Evolutionary conservation across 192 early-diverging fungal genomes (phyloP).

Genomic region (Backusella westeae): DNA sequence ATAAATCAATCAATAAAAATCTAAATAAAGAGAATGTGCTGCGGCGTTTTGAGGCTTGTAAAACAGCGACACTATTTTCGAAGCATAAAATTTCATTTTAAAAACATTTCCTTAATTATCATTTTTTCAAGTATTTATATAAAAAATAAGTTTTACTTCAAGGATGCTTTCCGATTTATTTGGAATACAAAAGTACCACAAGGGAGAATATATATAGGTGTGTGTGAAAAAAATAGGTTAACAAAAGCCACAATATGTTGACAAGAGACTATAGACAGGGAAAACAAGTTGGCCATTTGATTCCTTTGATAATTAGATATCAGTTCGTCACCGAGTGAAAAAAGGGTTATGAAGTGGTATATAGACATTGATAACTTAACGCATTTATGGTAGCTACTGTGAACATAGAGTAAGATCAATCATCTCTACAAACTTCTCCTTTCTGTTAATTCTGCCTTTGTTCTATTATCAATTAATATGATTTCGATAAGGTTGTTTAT

Average conservation of each 20-base stretch:
- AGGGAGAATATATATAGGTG: too few species aligned
- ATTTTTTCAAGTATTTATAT: not conserved
- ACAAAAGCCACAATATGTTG: not conserved
- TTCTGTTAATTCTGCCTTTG: not conserved
- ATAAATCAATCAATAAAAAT: too few species aligned
- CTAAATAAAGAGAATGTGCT: not conserved
- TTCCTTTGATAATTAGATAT: not conserved
- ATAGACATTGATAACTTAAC: too few species aligned
- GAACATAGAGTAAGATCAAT: too few species aligned
- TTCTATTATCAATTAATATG: not conserved
- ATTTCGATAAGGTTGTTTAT: not conserved
- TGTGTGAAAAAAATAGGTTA: not conserved
- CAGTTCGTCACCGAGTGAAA: too few species aligned
- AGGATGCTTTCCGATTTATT: not conserved
- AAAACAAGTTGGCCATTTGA: not conserved
- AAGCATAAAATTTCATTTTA: not conserved
- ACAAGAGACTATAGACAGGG: not conserved
- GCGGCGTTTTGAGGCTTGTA: not conserved
- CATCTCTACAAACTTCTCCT: not conserved
- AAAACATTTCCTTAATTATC: constrained; percentile 6
- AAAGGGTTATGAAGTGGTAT: too few species aligned
- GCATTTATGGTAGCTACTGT: too few species aligned
- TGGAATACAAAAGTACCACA: not conserved
- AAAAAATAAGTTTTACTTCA: not conserved
- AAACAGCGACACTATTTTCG: not conserved